A percentile compares a stretch with the other conserved stretches of the same genome.
Conservation (phyloP, 2,329 filamentous ascomycete genomes). For the Trichophyton schoenleinii region DNA sequence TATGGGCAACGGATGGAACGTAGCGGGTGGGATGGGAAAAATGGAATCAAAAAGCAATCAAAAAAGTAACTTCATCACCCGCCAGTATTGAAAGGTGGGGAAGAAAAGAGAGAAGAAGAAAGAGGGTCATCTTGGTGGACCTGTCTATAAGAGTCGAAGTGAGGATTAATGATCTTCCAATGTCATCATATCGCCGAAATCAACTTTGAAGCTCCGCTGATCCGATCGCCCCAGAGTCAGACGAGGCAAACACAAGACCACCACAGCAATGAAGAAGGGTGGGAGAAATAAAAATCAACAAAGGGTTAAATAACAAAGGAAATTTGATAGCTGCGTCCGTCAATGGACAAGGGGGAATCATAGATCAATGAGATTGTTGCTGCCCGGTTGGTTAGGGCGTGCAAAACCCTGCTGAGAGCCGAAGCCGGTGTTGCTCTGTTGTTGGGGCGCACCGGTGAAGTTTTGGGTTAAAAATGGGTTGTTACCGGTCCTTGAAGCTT, state of each 20-base stretch:
- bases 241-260: background rate
- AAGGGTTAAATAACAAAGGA: background rate
- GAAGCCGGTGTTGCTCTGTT: conserved; percentile 44
- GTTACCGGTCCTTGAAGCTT: conserved; percentile 56
- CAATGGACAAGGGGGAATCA: conserved; percentile 18
- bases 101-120: background rate
- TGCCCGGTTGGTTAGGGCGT: conserved; percentile 32
- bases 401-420: conserved; percentile 36
- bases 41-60: background rate
- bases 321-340: background rate
- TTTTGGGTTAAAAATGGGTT: conserved; percentile 84
- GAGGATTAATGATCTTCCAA: background rate
- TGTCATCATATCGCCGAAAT: background rate
- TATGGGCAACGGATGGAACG: background rate
- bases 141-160: background rate
- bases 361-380: conserved; percentile 52
- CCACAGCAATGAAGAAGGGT: no score
- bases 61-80: background rate
- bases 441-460: conserved; percentile 55
- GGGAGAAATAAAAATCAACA: background rate
- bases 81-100: background rate
- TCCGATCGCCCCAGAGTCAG: background rate
- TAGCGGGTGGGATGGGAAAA: background rate
- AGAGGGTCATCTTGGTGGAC: background rate
- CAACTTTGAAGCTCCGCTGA: background rate